Evolutionary conservation across 2,329 filamentous ascomycete genomes (phyloP).

Genomic region (Dactylellina drechsleri): DNA sequence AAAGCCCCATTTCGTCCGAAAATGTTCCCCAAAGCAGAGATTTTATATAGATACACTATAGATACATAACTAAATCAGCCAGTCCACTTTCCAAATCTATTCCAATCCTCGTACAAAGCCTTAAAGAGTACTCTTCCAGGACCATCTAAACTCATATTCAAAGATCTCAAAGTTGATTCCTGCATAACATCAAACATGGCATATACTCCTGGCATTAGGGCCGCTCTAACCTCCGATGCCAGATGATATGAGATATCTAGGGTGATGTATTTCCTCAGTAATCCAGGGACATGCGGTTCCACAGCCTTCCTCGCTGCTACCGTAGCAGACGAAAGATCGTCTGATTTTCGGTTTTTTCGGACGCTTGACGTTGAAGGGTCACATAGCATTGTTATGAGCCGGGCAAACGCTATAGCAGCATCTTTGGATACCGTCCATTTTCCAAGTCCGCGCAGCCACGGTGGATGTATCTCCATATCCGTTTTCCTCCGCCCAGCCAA

Average conservation of each 20-base stretch:
- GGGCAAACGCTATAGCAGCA: constrained; percentile 30
- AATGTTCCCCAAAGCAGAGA: neutral
- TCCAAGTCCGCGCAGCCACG: constrained; percentile 32
- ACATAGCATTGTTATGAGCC: constrained; percentile 52
- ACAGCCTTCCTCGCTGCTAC: constrained; percentile 45
- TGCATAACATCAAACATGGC: constrained; percentile 53
- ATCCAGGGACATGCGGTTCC: constrained; percentile 25
- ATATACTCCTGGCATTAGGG: constrained; percentile 42
- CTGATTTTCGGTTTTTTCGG: constrained; percentile 34
- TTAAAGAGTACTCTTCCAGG: constrained; percentile 46
- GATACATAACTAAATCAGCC: constrained; percentile 13
- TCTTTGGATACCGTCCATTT: constrained; percentile 32
- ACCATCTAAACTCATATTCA: constrained; percentile 47
- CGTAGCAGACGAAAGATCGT: constrained; percentile 42
- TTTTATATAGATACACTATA: constrained; percentile 2
- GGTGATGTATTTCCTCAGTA: constrained; percentile 39
- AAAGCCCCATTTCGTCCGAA: neutral
- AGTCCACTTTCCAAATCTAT: constrained; percentile 48
- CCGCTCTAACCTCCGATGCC: constrained; percentile 29
- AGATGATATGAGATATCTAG: constrained; percentile 44
- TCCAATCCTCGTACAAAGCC: constrained; percentile 51
- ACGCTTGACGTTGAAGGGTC: constrained; percentile 51
- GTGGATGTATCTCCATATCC: constrained; percentile 39
- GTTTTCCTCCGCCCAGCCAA: constrained; percentile 23
- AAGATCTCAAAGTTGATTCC: constrained; percentile 31